A percentile compares a stretch with the other conserved stretches of the same genome.
phyloP scores from a whole-genome alignment of 2,329 filamentous ascomycete genomes.

The Parastagonospora avenae region DNA sequence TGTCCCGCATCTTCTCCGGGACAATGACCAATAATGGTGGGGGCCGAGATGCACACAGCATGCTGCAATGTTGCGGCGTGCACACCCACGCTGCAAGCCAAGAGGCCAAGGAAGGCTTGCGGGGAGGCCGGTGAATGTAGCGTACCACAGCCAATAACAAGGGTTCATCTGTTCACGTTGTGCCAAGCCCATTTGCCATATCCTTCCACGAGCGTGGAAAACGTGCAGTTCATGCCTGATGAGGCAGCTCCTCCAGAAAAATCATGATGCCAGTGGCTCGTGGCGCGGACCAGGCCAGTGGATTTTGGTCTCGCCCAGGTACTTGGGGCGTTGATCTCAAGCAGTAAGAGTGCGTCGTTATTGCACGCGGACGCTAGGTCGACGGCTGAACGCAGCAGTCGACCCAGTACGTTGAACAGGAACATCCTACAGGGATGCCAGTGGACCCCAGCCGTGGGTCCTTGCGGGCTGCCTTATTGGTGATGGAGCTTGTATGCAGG shows the following conservation, averaged over 20 bases:
- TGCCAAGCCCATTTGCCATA: conserved; percentile 19
- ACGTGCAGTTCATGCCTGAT: conserved; percentile 21
- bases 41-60: conserved; percentile 10
- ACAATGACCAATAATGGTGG: conserved; percentile 8
- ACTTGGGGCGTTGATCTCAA: conserved; percentile 25
- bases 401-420: conserved; percentile 16
- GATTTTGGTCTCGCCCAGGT: conserved; percentile 23
- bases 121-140: conserved; percentile 2
- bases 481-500: conserved; percentile 23
- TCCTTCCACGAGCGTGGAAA: conserved; percentile 11
- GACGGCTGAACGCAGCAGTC: conserved; percentile 11
- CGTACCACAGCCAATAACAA: conserved; percentile 21
- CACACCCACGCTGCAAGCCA: neutral
- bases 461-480: conserved; percentile 6
- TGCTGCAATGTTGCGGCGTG: conserved; percentile 2
- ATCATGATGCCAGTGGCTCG: conserved; percentile 25
- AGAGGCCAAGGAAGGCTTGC: conserved; percentile 19
- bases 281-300: conserved; percentile 24
- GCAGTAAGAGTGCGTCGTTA: conserved; percentile 36
- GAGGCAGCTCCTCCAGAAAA: conserved; percentile 30
- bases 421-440: conserved; percentile 15
- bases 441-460: conserved; percentile 16
- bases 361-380: conserved; percentile 32
- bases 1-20: neutral
- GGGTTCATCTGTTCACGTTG: conserved; percentile 23